phyloP scores from a whole-genome alignment of 2,329 filamentous ascomycete genomes.

The Penicillium corylophilum region DNA sequence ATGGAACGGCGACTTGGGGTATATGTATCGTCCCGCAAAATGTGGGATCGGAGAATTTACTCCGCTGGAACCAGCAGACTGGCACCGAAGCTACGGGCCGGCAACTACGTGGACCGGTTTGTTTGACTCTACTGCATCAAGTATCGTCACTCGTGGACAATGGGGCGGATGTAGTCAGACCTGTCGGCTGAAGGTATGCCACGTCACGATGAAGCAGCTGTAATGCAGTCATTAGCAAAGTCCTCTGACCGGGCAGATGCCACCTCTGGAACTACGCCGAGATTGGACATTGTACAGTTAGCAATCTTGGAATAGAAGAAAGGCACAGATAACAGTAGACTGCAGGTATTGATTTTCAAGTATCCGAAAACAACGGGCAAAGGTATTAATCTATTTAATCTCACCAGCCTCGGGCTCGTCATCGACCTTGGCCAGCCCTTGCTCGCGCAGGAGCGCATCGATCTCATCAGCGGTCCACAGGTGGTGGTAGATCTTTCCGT shows the following conservation, averaged over 20 bases:
- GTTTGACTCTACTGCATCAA: slow-evolving; percentile 13
- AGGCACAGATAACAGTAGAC: slow-evolving; percentile 9
- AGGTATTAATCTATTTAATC: slow-evolving; percentile 37
- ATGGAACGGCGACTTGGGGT: neutral
- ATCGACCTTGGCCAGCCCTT: slow-evolving; percentile 81
- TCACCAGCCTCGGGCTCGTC: slow-evolving; percentile 65
- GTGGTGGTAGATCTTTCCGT: slow-evolving; percentile 97
- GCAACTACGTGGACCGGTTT: slow-evolving; percentile 33
- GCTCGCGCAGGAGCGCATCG: slow-evolving; percentile 87
- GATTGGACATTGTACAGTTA: neutral
- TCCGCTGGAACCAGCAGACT: slow-evolving; percentile 11
- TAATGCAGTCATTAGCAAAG: slow-evolving; percentile 24
- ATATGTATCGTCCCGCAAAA: slow-evolving; percentile 12
- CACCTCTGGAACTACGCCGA: neutral
- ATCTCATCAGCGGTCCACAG: slow-evolving; percentile 98
- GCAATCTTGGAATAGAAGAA: neutral
- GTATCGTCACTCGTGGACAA: slow-evolving; percentile 21
- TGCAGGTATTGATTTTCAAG: slow-evolving; percentile 31
- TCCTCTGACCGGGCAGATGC: neutral
- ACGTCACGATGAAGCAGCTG: slow-evolving; percentile 33
- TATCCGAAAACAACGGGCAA: slow-evolving; percentile 22
- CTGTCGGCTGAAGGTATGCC: slow-evolving; percentile 29
- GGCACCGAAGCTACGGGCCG: slow-evolving; percentile 8
- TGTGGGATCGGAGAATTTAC: slow-evolving; percentile 11
- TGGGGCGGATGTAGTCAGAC: slow-evolving; percentile 20